Percentiles rank a stretch among this genome's conserved stretches.
These are phyloP conservation scores for Russula vinacea DNA, from an alignment of 768 basidiomycete genomes.

Conservation along the genomic window DNA sequence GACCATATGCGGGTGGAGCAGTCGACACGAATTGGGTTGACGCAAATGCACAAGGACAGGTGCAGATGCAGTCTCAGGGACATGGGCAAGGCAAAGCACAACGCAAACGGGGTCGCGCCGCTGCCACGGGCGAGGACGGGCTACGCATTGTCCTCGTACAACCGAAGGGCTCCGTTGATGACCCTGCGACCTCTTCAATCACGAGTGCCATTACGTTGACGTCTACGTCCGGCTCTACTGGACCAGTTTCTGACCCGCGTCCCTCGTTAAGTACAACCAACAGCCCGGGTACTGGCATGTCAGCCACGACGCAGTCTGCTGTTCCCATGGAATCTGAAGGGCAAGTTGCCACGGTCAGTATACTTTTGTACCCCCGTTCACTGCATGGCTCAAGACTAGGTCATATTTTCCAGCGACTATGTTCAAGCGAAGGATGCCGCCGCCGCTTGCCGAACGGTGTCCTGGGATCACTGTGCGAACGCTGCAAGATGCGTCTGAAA, in stretches of 20 bases:
- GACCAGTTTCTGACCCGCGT: constrained; percentile 1
- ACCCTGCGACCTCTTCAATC: background rate
- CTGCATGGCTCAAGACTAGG: background rate
- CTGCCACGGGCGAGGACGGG: constrained; percentile 5
- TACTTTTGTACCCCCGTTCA: background rate
- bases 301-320: background rate
- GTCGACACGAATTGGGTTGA: constrained; percentile 15
- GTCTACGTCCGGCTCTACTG: background rate
- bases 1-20: constrained; percentile 14
- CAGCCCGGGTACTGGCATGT: background rate
- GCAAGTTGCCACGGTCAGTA: constrained; percentile 12
- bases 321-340: background rate
- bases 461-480: constrained; percentile 42
- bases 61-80: background rate
- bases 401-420: constrained; percentile 27
- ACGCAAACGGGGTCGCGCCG: constrained; percentile 13
- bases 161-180: constrained; percentile 2
- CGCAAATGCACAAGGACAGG: constrained; percentile 9
- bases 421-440: constrained; percentile 41
- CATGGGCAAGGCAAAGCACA: constrained; percentile 10
- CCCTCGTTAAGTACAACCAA: background rate
- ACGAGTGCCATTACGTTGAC: background rate
- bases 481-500: constrained; percentile 46
- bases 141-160: constrained; percentile 24
- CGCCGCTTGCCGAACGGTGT: constrained; percentile 36